Conservation (phyloP, 2,329 filamentous ascomycete species). For the Calonectria crousiana region DNA sequence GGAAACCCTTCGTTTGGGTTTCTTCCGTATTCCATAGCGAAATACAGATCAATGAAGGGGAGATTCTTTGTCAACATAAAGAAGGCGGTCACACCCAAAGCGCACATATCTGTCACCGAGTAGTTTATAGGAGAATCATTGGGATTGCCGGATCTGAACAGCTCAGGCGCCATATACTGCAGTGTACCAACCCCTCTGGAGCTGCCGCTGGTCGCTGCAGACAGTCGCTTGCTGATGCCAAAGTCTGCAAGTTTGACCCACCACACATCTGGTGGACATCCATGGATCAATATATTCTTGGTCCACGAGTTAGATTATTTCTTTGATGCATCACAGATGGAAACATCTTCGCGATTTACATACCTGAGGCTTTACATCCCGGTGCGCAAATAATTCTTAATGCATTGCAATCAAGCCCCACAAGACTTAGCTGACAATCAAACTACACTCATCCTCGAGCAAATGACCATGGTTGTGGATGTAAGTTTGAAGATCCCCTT, state of each 20-base stretch:
- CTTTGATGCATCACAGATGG: no score
- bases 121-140: neutral
- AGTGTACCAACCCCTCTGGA: neutral
- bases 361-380: neutral
- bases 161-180: neutral
- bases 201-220: no score
- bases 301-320: neutral
- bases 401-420: neutral
- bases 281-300: neutral
- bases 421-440: neutral
- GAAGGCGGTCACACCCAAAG: neutral
- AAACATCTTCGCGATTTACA: neutral
- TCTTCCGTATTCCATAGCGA: neutral
- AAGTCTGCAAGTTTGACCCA: neutral
- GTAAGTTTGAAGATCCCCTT: neutral
- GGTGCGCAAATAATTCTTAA: neutral
- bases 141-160: neutral
- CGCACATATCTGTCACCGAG: neutral
- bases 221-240: neutral
- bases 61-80: neutral
- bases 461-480: neutral
- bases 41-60: neutral
- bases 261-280: neutral
- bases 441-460: neutral
- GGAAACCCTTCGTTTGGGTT: neutral